Evolutionary conservation across 495 filamentous ascomycete genomes (phyloP).

Genomic region (Thozetella sp.): DNA sequence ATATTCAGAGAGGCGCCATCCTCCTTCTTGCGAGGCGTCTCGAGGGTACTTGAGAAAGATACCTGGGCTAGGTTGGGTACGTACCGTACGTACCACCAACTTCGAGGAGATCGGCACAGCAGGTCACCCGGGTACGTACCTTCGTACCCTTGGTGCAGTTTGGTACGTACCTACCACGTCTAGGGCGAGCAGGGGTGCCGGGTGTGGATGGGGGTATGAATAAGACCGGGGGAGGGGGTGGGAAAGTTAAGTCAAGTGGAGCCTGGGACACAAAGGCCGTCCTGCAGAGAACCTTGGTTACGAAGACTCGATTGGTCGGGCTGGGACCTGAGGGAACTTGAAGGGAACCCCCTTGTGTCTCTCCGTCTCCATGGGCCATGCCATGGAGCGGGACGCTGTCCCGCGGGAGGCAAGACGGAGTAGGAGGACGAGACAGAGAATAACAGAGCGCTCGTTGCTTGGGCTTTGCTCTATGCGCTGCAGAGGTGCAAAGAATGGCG

Average conservation of each 20-base stretch:
- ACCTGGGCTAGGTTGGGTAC: not conserved
- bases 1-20: not conserved
- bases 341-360: not conserved
- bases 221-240: too few species aligned
- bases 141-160: not conserved
- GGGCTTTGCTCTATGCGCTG: too few species aligned
- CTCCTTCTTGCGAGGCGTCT: not conserved
- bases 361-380: not conserved
- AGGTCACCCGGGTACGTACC: not conserved
- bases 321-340: not conserved
- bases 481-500: too few species aligned
- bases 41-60: not conserved
- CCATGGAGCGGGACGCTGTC: not conserved
- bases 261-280: not conserved
- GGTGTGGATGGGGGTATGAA: too few species aligned
- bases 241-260: not conserved
- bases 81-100: not conserved
- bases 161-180: not conserved
- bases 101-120: too few species aligned
- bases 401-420: too few species aligned
- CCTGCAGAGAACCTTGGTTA: not conserved
- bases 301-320: not conserved
- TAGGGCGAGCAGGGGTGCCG: not conserved
- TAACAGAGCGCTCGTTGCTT: too few species aligned
- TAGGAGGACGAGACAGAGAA: too few species aligned